Evolutionary conservation across 768 basidiomycete genomes (phyloP).

Genomic region (Gelatoporia subvermispora): DNA sequence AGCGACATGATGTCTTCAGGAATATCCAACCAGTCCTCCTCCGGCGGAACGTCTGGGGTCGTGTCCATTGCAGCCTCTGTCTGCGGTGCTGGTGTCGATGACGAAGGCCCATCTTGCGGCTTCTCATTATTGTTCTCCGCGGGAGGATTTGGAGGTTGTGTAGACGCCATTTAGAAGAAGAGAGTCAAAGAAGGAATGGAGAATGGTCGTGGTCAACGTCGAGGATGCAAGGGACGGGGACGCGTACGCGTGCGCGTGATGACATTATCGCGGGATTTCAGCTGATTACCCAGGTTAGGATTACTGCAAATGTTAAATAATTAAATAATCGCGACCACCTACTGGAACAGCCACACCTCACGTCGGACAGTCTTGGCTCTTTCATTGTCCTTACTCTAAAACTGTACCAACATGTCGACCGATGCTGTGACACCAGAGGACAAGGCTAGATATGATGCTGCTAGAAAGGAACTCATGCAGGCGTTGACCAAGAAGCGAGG

Average conservation of each 20-base stretch:
- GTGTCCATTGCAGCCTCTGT: constrained; percentile 58
- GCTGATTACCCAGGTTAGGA: no score
- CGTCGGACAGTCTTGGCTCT: background rate
- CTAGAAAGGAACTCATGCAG: constrained; percentile 70
- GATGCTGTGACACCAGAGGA: constrained; percentile 57
- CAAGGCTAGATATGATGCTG: constrained; percentile 62
- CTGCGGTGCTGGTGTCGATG: constrained; percentile 27
- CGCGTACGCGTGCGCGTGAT: no score
- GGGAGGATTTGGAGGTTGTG: constrained; percentile 44
- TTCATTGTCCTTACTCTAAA: background rate
- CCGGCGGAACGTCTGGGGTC: constrained; percentile 60
- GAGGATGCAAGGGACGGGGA: no score
- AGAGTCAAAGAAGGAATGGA: no score
- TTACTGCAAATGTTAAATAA: no score
- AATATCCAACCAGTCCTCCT: constrained; percentile 89
- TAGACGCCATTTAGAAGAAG: constrained; percentile 44
- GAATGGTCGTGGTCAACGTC: no score
- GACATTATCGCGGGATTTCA: no score
- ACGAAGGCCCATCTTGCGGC: constrained; percentile 38
- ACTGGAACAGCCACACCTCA: no score
- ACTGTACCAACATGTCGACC: constrained; percentile 26
- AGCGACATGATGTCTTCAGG: constrained; percentile 81
- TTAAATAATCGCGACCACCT: no score
- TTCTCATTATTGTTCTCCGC: constrained; percentile 36
- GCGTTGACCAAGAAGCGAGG: constrained; percentile 72